phyloP scores from a whole-genome alignment of 225 moss, liverwort and hornwort genomes.

The Bryum argenteum region DNA sequence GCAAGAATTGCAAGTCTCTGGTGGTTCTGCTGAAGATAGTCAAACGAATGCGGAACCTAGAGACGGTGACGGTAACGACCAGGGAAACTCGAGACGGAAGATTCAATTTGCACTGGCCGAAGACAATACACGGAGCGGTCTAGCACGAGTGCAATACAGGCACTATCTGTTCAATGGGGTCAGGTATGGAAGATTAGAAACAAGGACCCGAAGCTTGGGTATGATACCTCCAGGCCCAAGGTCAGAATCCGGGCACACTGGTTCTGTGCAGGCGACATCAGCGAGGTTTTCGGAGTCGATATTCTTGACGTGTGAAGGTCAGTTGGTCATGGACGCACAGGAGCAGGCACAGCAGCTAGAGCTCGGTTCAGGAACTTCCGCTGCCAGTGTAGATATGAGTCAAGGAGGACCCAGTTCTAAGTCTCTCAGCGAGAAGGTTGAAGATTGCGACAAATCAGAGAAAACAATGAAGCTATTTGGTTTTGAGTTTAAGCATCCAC shows the following conservation, averaged over 20 bases:
- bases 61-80: conserved; percentile 20
- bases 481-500: conserved; percentile 63
- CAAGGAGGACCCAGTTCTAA: conserved; percentile 24
- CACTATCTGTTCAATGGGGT: conserved; percentile 16
- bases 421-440: conserved; percentile 11
- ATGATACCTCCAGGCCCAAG: conserved; percentile 10
- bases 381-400: conserved; percentile 22
- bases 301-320: conserved; percentile 17
- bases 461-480: conserved; percentile 77
- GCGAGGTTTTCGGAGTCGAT: conserved; percentile 17
- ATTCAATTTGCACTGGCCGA: conserved; percentile 14
- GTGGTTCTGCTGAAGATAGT: conserved; percentile 26
- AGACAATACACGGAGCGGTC: conserved; percentile 20
- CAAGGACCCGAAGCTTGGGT: conserved; percentile 3
- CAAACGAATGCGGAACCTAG: conserved; percentile 21
- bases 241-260: conserved; percentile 15
- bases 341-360: conserved; percentile 11
- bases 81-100: conserved; percentile 23
- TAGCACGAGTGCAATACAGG: conserved; percentile 17
- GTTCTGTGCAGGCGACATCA: conserved; percentile 27
- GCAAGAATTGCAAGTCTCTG: conserved; percentile 14
- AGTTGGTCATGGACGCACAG: conserved; percentile 16
- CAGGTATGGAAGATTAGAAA: conserved; percentile 27
- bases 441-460: conserved; percentile 32
- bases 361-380: conserved; percentile 22